Percentiles rank a stretch among this genome's conserved stretches.
These are phyloP conservation scores for Nicotiana tomentosiformis DNA, from an alignment of 257 asterid species.

Conservation along the genomic window DNA sequence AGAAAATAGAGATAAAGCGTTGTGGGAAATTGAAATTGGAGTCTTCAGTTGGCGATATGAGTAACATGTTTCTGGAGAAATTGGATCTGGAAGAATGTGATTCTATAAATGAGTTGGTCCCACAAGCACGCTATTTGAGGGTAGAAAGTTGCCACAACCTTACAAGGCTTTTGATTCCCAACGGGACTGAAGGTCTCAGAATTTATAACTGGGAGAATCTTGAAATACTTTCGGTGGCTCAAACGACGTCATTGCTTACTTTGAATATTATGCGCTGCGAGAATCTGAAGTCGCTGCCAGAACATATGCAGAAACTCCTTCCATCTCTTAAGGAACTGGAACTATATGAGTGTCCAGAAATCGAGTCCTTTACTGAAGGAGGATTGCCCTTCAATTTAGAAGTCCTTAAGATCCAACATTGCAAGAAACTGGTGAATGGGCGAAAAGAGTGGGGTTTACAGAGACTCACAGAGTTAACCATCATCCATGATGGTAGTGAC, in stretches of 20 bases:
- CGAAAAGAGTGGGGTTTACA: background rate
- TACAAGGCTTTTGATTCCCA: background rate
- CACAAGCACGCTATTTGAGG: accelerated
- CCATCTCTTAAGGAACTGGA: background rate
- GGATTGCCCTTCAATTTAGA: background rate
- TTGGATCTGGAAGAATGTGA: accelerated
- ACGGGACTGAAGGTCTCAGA: background rate
- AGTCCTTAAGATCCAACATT: accelerated
- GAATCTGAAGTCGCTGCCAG: conserved; percentile 10
- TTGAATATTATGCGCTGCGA: accelerated
- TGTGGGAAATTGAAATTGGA: background rate
- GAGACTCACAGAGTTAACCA: accelerated
- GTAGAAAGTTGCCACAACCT: accelerated
- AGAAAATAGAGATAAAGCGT: accelerated
- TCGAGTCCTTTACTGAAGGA: background rate
- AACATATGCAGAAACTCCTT: background rate
- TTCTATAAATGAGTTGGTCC: background rate
- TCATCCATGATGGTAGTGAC: background rate
- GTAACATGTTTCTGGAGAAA: background rate
- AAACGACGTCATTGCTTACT: background rate
- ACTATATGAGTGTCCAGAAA: background rate
- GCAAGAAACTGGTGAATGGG: background rate
- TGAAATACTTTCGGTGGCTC: background rate
- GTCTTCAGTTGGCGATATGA: background rate
- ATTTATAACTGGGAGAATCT: accelerated